Evolutionary conservation across 495 filamentous ascomycete species (phyloP), one percentile per base, ranked within the genome.

Genomic region (Evernia prunastri): DNA sequence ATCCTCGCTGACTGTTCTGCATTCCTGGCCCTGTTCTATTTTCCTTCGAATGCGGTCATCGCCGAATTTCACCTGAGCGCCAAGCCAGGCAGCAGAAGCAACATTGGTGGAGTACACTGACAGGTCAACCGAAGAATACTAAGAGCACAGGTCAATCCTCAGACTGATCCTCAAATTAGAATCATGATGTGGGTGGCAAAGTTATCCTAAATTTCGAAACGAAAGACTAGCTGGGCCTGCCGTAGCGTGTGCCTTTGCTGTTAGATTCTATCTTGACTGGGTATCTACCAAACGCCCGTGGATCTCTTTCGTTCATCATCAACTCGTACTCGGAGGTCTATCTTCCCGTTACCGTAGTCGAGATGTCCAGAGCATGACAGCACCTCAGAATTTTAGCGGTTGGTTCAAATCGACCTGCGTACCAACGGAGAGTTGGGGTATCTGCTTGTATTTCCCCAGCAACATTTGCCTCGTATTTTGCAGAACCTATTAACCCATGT

Each of bases 381-480:
- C 11, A n/a, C 18, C 36, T 57, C 17, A 63, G n/a, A 63, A 56
- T 13, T 63, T 53, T 9, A 63, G 29, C 13, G 61, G 36, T 62
- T 81, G 78, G 51, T 77, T 68, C 17, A 81, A 66, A 53, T 81
- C 73, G 67, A 78, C 80, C 58, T 72, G 64, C 1, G 75, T 74
- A 12, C 79, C 78, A 59, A 77, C 76, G 31, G 78, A 81, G 23
- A 83, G 69, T 66, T 84, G 81, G 18, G 81, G 80, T 31, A 84
- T 74, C 71, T 84, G 81, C n/a, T 78, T 69, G 65, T 82, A 84
- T 15, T 80, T 76, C 54, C 77, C 67, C 45, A 75, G 68, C 25
- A 83, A 70, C 37, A 79, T 67, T 35, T 72, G 37, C 51, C 81
- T 72, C 33, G 81, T 84, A 60, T 77, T 82, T 63, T 79, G 78